These are phyloP conservation scores for Chrysoporthe puriensis DNA, from an alignment of 2,329 filamentous ascomycete species.

Conservation along the genomic window DNA sequence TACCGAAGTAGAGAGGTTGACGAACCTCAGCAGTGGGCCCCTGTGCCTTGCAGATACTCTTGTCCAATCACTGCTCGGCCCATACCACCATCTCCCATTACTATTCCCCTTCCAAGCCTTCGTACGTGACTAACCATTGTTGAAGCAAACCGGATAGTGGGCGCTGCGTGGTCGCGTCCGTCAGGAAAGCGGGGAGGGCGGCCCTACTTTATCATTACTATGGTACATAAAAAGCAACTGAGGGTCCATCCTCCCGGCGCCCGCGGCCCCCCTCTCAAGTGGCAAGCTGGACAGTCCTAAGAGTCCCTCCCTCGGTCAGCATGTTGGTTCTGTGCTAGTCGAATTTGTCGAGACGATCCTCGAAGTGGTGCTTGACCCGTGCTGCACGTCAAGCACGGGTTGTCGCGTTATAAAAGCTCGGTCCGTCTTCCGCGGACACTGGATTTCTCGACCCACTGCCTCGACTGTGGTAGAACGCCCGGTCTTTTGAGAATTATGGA, in stretches of 20 bases:
- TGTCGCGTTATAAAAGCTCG: background rate
- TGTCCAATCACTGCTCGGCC: constrained; percentile 18
- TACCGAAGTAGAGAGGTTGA: background rate
- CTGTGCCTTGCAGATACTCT: constrained; percentile 20
- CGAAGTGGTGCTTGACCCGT: background rate
- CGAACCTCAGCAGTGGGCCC: background rate
- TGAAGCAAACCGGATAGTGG: background rate
- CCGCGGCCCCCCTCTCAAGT: background rate
- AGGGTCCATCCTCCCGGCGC: too few relatives aligned
- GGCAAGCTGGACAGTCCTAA: background rate
- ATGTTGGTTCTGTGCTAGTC: background rate
- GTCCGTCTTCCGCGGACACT: background rate
- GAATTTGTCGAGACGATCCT: background rate
- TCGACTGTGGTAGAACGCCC: background rate
- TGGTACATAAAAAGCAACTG: background rate
- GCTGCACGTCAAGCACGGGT: background rate
- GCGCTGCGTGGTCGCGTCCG: background rate
- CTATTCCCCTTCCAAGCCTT: background rate
- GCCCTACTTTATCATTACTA: background rate
- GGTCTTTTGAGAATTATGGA: background rate
- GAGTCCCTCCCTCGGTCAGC: background rate
- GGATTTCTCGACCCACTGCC: background rate
- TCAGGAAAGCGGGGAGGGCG: background rate
- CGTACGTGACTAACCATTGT: background rate
- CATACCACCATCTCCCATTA: constrained; percentile 10